Evolutionary conservation across 83 land plant genomes (phyloP), one percentile per base, ranked within the genome.

Genomic region (Picea abies): DNA sequence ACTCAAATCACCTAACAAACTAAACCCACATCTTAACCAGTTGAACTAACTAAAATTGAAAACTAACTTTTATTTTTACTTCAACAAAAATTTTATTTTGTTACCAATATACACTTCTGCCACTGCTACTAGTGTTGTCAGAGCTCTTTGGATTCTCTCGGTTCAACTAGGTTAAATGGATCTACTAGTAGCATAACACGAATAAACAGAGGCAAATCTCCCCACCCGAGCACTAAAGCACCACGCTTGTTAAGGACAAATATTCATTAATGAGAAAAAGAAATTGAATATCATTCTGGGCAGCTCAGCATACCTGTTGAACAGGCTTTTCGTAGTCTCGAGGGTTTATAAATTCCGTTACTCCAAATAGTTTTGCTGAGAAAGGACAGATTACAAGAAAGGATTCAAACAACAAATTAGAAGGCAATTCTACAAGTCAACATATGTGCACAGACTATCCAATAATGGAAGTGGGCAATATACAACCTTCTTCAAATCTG

Each of bases 281-380:
- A 56, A 15, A 69, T 15, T 26, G 56, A n/a, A n/a, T 44, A 39
- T 79, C 8, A 44, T 44, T 44, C 9, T 44, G 1, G 9, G 47
- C n/a, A 29, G 32, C 37, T 12, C 1, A 16, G 23, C 47, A 16
- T 64, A 88, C 90, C 89, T 90, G 80, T 22, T 84, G 85, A 20
- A 90, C 75, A 35, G 92, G 90, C 72, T 86, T 88, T 14, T 84
- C 75, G n/a, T 80, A 63, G 65, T 86, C 86, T 69, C 6, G 78
- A 32, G 92, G 91, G 77, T 88, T 86, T 39, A 90, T 64, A 72
- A 86, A 90, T 15, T 90, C 91, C 3, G 87, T 90, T 4, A 80
- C 83, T 14, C 91, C 93, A 80, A 90, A 90, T 68, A 56, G 80
- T 11, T 83, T 83, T 14, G 90, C 91, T 90, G 80, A 22, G 73